These are phyloP conservation scores for Rhinocladiella similis DNA, from an alignment of 2,329 filamentous ascomycete genomes.

Conservation along the genomic window DNA sequence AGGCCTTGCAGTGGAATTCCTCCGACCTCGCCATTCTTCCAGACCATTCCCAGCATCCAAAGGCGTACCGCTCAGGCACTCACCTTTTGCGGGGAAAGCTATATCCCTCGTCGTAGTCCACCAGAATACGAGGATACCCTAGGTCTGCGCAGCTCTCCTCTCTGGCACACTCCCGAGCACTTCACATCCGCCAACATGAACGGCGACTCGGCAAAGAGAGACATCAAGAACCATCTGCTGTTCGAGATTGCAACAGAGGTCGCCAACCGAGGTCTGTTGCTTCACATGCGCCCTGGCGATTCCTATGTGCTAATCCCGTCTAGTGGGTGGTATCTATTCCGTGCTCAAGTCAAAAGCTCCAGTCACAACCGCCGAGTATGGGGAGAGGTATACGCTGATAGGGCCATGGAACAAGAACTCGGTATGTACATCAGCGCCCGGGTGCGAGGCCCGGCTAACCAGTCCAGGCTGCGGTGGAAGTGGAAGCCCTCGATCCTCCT, in stretches of 20 bases:
- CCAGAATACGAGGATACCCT: background rate
- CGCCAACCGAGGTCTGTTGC: constrained; percentile 78
- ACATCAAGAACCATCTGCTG: constrained; percentile 92
- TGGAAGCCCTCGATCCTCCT: constrained; percentile 86
- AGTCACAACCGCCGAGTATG: constrained; percentile 97
- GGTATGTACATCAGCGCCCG: constrained; percentile 53
- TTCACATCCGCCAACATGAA: constrained; percentile 26
- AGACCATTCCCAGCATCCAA: too few species aligned
- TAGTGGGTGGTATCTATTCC: constrained; percentile 97
- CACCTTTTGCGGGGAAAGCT: constrained; percentile 22
- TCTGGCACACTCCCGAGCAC: background rate
- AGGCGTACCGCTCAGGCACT: constrained; percentile 4
- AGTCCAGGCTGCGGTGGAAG: constrained; percentile 86
- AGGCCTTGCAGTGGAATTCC: background rate
- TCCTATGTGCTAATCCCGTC: constrained; percentile 16
- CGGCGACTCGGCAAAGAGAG: constrained; percentile 48
- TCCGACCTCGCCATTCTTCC: constrained; percentile 1
- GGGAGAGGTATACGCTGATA: constrained; percentile 91
- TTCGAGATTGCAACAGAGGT: constrained; percentile 98
- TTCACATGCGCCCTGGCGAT: background rate
- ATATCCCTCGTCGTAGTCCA: constrained; percentile 1
- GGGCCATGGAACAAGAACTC: constrained; percentile 90
- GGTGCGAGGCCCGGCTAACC: constrained; percentile 19
- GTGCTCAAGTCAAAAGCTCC: constrained; percentile 99
- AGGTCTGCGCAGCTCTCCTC: background rate